phyloP scores from a whole-genome alignment of 805 yeast species.

The Candida ponderosae region DNA sequence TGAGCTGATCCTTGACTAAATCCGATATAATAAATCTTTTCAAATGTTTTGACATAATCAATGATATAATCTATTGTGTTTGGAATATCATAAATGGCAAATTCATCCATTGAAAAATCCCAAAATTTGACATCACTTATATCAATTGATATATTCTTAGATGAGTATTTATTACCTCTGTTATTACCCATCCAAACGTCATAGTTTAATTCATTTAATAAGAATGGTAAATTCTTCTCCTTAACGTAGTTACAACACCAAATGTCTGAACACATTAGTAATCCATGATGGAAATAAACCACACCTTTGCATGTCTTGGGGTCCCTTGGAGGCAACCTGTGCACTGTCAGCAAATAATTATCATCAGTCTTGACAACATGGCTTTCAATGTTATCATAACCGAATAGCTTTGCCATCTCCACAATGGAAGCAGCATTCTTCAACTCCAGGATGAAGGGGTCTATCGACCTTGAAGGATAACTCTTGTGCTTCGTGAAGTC shows the following conservation, averaged over 20 bases:
- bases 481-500: conserved; percentile 12
- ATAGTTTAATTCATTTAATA: conserved; percentile 71
- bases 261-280: conserved; percentile 81
- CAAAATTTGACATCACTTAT: conserved; percentile 51
- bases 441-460: conserved; percentile 23
- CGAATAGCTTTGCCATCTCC: conserved; percentile 61
- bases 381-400: conserved; percentile 57
- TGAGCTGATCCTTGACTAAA: conserved; percentile 95
- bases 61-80: conserved; percentile 70
- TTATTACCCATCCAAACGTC: conserved; percentile 96
- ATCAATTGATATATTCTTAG: conserved; percentile 52
- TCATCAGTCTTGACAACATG: conserved; percentile 74
- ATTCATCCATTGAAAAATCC: conserved; percentile 89
- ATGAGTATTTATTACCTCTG: conserved; percentile 87
- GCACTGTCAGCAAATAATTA: conserved; percentile 68
- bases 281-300: conserved; percentile 86
- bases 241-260: conserved; percentile 53
- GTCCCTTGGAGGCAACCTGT: conserved; percentile 46
- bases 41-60: conserved; percentile 36
- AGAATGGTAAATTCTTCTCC: conserved; percentile 59
- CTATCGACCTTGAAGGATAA: conserved; percentile 4
- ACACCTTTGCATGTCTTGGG: conserved; percentile 29
- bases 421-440: conserved; percentile 46
- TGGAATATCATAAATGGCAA: conserved; percentile 89
- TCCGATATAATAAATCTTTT: conserved; percentile 69